A percentile compares a stretch with the other conserved stretches of the same genome.
These are phyloP conservation scores for Pharnaceum exiguum DNA, from an alignment of 148 eudicot species.

Conservation along the genomic window DNA sequence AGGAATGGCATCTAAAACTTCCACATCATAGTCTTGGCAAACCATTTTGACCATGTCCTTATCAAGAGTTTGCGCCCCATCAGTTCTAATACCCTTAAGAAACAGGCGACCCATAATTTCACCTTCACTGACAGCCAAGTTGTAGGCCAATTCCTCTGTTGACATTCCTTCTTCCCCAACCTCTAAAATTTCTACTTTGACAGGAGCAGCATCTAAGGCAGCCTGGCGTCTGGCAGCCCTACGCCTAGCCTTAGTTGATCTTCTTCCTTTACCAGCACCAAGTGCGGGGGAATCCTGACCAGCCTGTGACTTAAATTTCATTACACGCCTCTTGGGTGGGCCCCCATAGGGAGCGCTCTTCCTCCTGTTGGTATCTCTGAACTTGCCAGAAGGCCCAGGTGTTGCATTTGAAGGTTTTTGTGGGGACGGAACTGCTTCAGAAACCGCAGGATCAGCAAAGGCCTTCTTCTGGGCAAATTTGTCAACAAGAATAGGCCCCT, in stretches of 20 bases:
- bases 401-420: conserved; percentile 59
- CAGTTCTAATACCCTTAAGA: conserved; percentile 80
- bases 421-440: conserved; percentile 72
- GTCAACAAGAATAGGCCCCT: conserved; percentile 87
- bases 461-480: conserved; percentile 77
- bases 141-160: conserved; percentile 72
- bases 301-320: conserved; percentile 40
- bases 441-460: conserved; percentile 56
- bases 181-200: conserved; percentile 80
- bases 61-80: conserved; percentile 75
- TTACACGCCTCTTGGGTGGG: conserved; percentile 57
- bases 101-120: conserved; percentile 77
- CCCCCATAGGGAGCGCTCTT: conserved; percentile 57
- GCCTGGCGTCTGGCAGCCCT: conserved; percentile 92
- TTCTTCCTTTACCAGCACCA: conserved; percentile 75
- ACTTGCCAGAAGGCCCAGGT: conserved; percentile 47
- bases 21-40: conserved; percentile 77
- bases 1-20: conserved; percentile 66
- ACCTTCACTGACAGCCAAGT: conserved; percentile 92
- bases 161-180: conserved; percentile 87
- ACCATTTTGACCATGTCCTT: conserved; percentile 92
- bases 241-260: conserved; percentile 90
- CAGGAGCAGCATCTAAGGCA: conserved; percentile 89
- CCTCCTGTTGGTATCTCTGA: conserved; percentile 62
- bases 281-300: conserved; percentile 77